These are phyloP conservation scores for Dryas integrifolia DNA, from an alignment of 331 rosid species.

Conservation along the genomic window DNA sequence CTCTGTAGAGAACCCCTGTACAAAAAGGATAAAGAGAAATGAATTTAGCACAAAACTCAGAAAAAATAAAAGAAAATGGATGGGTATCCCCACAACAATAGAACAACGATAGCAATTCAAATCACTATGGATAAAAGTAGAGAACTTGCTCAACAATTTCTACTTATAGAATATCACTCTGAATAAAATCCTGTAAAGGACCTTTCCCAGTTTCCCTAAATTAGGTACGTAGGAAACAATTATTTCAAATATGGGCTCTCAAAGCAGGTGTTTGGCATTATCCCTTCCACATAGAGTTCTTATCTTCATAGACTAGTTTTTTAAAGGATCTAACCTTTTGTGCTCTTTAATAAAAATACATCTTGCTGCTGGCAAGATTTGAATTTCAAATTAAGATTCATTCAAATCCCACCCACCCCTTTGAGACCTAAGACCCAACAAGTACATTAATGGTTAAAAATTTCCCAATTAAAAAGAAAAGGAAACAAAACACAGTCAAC, in stretches of 20 bases:
- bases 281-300: not conserved
- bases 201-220: not conserved
- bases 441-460: not conserved
- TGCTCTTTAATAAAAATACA: not conserved
- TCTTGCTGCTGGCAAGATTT: not conserved
- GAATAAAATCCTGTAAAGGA: not conserved
- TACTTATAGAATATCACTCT: not conserved
- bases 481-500: not conserved
- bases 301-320: slow-evolving; percentile 5
- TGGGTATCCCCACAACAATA: not conserved
- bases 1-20: slow-evolving; percentile 91
- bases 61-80: not conserved
- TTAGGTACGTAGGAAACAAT: not conserved
- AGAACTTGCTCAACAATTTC: not conserved
- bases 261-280: slow-evolving; percentile 6
- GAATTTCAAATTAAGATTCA: not conserved
- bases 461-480: not conserved
- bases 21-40: slow-evolving; percentile 28
- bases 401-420: not conserved
- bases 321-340: not conserved
- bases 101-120: not conserved
- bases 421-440: not conserved
- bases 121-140: not conserved
- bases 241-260: not conserved
- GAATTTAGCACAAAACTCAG: slow-evolving; percentile 10